Evolutionary conservation across 441 rosid species (phyloP).

Genomic region (Rhodomyrtus psidioides): DNA sequence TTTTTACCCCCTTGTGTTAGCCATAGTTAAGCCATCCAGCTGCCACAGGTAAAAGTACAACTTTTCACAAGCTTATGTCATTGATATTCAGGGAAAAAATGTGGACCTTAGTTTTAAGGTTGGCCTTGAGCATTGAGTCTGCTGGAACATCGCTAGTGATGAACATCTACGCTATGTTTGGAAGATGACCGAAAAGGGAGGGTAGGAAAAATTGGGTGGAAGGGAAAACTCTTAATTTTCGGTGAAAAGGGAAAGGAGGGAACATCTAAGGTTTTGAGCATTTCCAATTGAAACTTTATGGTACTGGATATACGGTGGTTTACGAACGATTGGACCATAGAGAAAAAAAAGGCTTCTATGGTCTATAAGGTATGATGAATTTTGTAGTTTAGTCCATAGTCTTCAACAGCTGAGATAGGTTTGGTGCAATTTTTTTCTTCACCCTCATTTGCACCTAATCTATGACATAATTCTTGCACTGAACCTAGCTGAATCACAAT

Average conservation of each 20-base stretch:
- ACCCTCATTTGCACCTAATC: neutral
- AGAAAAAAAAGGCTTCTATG: neutral
- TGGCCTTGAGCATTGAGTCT: neutral
- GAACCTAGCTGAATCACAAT: neutral
- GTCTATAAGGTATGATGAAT: neutral
- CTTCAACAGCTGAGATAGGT: neutral
- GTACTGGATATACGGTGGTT: neutral
- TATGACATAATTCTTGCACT: neutral
- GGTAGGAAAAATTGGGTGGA: neutral
- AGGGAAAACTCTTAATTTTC: neutral
- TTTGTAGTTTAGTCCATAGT: neutral
- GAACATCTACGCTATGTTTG: neutral
- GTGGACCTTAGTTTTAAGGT: neutral
- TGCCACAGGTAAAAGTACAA: neutral
- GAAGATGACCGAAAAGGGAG: neutral
- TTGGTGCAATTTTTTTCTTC: neutral
- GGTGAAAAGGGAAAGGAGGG: neutral
- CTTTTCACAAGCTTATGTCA: neutral
- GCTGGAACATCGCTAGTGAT: neutral
- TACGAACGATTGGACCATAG: neutral
- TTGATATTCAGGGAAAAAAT: neutral
- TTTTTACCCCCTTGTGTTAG: neutral
- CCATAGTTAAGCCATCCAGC: neutral
- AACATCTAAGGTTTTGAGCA: neutral
- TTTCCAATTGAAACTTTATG: neutral